Evolutionary conservation across 495 filamentous ascomycete genomes (phyloP), one percentile per base, ranked within the genome.

Genomic region (Neurospora terricola): DNA sequence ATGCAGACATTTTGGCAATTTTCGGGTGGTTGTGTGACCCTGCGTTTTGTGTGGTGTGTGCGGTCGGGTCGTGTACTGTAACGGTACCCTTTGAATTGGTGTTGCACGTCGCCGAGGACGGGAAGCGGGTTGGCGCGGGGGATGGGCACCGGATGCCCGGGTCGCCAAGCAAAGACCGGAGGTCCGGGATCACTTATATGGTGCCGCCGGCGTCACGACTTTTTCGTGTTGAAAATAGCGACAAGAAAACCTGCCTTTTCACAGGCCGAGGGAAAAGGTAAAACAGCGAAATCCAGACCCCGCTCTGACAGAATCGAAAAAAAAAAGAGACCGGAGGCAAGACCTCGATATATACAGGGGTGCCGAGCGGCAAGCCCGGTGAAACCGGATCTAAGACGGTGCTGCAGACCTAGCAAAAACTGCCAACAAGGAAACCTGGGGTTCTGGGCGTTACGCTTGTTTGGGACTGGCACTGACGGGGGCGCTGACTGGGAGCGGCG

Each of bases 1-100:
- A 75, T 4, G 74, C 72, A 38, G 79, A 77, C 79, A 81, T 81
- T 23, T 27, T 39, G 66, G 16, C 21, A 8, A 14, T 5, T 30
- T 12, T 12, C 12, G 23, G 54, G 23, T 30, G 11, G 23, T 6
- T 30, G 23, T 59, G 27, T 8, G 23, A 34, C 23, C 54, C 54
- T 8, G 23, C 12, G 23, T 34, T 30, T 62, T 62, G 10, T 54
- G 21, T 21, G 10, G 45, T 54, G 45, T 27, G 45, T n/a, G 12
- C 71, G 71, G 34, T n/a, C 43, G 42, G 39, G 62, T 40, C 11
- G 38, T 66, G 36, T 38, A 34, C 27, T 73, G 10, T 66, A 40
- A 37, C 59, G 48, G 23, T 70, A 38, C 23, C 34, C 30, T 30
- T 23, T 40, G 62, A 9, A n/a, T n/a, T 27, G 38, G 66, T 36